These are phyloP conservation scores for Torulaspora microellipsoides DNA, from an alignment of 805 yeast species.

Conservation along the genomic window DNA sequence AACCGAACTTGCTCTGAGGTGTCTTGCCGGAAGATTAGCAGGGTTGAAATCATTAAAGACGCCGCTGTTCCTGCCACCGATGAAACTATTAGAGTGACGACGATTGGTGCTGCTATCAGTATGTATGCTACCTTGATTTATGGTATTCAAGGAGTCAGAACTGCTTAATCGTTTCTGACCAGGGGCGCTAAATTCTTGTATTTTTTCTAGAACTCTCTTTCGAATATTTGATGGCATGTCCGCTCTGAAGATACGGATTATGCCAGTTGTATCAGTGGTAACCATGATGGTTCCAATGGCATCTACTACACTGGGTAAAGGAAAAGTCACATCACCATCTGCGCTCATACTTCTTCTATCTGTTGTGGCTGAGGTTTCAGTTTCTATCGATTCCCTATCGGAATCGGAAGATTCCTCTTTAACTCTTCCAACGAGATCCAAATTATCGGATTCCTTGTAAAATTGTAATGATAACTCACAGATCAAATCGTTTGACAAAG, in stretches of 20 bases:
- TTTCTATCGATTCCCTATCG: conserved; percentile 6
- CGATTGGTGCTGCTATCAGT: background rate
- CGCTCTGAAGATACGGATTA: conserved; percentile 72
- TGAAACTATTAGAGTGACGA: background rate
- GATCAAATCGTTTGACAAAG: conserved; percentile 73
- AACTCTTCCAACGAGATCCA: conserved; percentile 5
- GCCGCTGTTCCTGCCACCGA: background rate
- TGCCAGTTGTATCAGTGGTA: conserved; percentile 70
- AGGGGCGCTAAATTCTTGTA: conserved; percentile 9
- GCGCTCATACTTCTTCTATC: too few relatives aligned
- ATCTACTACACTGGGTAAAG: conserved; percentile 26
- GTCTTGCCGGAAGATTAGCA: background rate
- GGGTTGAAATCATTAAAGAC: background rate
- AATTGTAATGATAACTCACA: conserved; percentile 50
- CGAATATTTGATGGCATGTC: conserved; percentile 58
- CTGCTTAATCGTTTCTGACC: conserved; percentile 3
- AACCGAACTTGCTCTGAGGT: conserved; percentile 16
- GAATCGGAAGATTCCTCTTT: conserved; percentile 9
- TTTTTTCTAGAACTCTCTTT: conserved; percentile 29
- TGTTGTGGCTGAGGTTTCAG: background rate
- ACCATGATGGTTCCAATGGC: conserved; percentile 52
- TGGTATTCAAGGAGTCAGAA: conserved; percentile 7
- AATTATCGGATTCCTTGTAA: conserved; percentile 12
- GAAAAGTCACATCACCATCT: too few relatives aligned
- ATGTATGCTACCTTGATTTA: background rate